Evolutionary conservation across 2,329 filamentous ascomycete genomes (phyloP), one percentile per base, ranked within the genome.

Genomic region (Scorias spongiosa): DNA sequence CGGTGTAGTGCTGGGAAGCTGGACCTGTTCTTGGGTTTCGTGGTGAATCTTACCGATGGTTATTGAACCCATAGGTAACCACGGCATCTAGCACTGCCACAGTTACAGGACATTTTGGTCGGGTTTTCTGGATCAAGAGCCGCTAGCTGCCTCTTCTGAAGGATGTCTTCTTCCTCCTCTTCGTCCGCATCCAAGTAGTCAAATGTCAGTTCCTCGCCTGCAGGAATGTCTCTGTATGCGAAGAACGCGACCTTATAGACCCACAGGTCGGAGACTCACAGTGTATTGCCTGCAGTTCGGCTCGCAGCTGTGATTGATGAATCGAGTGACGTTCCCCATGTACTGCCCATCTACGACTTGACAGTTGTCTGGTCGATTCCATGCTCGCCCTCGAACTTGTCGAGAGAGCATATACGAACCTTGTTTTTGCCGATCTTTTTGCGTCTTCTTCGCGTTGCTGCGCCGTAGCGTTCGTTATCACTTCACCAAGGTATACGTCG

Each of bases 301-400:
- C 4, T 84, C 75, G 58, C 84, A 89, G 2, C 76, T 82, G 59
- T 91, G 84, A 54, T 91, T 91, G 59, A 89, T 82, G 61, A 89
- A 91, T 2, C 84, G 74, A 0, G 82, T 84, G 0, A 83, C 81
- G 0, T 83, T 83, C 1, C 84, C 83, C 67, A 80, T 77, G 58
- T 81, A 82, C 58, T 88, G 80, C 10, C 85, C 85, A 43, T 75
- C 71, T 0, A 74, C 65, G 0, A 71, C 65, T 45, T 68, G 72
- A 7, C 63, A 56, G 3, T 54, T 58, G 8, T 59, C 50, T 57
- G 49, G 0, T 58, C 48, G 45, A 80, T 78, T 0, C 79, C 72
- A 49, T 79, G 76, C 30, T 59, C 55, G 26, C 51, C 55, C 1
- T 51, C 44, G 57, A 88, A 89, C 57, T 91, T 91, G 66, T 93